These are phyloP conservation scores for Mortierella sp. DNA, from an alignment of 371 early-diverging fungal species.

Conservation along the genomic window DNA sequence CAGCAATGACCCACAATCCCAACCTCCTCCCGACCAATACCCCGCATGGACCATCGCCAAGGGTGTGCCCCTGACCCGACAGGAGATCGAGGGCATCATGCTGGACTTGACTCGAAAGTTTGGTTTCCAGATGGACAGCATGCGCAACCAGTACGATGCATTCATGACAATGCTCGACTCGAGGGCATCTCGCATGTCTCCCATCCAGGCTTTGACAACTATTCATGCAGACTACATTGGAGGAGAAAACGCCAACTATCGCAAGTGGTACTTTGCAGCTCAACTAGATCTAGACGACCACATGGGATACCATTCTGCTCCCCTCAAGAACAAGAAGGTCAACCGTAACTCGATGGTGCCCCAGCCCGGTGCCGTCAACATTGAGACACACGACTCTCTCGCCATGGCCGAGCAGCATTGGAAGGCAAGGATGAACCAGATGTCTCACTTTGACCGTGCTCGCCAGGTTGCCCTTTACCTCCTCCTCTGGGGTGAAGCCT, in stretches of 20 bases:
- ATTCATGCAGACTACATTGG: slow-evolving; percentile 90
- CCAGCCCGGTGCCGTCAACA: slow-evolving; percentile 16
- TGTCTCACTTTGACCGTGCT: slow-evolving; percentile 77
- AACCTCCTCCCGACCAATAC: slow-evolving; percentile 61
- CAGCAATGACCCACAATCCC: slow-evolving; percentile 10
- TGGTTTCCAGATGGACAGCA: slow-evolving; percentile 87
- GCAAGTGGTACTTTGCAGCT: slow-evolving; percentile 89
- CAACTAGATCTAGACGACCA: slow-evolving; percentile 79
- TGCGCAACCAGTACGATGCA: slow-evolving; percentile 81
- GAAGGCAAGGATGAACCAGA: slow-evolving; percentile 74
- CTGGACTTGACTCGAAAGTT: slow-evolving; percentile 71
- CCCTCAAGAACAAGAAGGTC: slow-evolving; percentile 56
- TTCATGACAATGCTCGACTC: slow-evolving; percentile 89
- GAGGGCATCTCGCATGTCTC: slow-evolving; percentile 83
- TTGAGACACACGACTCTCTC: slow-evolving; percentile 37
- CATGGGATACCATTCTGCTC: slow-evolving; percentile 61
- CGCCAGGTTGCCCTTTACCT: slow-evolving; percentile 85
- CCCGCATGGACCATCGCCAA: slow-evolving; percentile 77
- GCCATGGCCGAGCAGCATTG: slow-evolving; percentile 73
- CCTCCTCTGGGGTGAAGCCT: slow-evolving; percentile 90
- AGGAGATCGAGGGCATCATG: slow-evolving; percentile 76
- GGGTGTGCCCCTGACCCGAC: slow-evolving; percentile 71
- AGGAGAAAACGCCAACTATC: slow-evolving; percentile 86
- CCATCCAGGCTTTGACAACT: slow-evolving; percentile 79
- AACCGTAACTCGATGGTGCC: slow-evolving; percentile 32